phyloP scores from a whole-genome alignment of 768 basidiomycete species.

The Suillus hirtellus region DNA sequence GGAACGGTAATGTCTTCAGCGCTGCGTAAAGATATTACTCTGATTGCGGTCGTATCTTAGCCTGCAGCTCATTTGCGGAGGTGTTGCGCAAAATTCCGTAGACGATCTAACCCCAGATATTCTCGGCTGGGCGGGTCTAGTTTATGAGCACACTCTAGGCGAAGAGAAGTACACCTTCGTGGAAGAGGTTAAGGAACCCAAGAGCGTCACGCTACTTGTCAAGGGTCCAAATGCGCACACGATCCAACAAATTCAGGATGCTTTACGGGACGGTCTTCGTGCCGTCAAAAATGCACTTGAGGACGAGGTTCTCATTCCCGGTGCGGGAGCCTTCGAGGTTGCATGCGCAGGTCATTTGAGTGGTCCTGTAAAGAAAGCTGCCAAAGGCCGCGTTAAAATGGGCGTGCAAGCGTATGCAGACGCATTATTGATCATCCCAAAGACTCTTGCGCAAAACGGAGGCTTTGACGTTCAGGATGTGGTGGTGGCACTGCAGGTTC shows the following conservation, averaged over 20 bases:
- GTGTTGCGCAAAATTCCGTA: constrained; percentile 95
- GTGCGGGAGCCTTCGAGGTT: constrained; percentile 98
- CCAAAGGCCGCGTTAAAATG: constrained; percentile 95
- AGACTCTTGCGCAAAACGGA: constrained; percentile 93
- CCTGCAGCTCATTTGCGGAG: constrained; percentile 91
- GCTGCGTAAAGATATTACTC: constrained; percentile 32
- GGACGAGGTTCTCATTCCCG: constrained; percentile 85
- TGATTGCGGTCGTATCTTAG: constrained; percentile 40
- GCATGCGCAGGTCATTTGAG: constrained; percentile 85
- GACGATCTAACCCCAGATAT: constrained; percentile 91
- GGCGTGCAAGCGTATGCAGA: constrained; percentile 98
- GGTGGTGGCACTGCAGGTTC: constrained; percentile 85
- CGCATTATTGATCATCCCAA: constrained; percentile 90
- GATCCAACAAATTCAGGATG: constrained; percentile 95
- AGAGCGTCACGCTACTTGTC: constrained; percentile 93
- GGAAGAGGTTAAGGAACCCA: constrained; percentile 94
- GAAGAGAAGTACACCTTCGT: constrained; percentile 99
- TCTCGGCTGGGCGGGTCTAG: constrained; percentile 96
- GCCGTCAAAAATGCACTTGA: constrained; percentile 97
- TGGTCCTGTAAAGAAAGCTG: constrained; percentile 75
- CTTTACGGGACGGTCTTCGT: constrained; percentile 94
- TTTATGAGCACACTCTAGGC: constrained; percentile 98
- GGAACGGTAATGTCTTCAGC: constrained; percentile 68
- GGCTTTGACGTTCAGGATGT: constrained; percentile 97
- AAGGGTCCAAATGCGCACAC: constrained; percentile 98